Conservation (phyloP, 345 rosid species). For the Hibiscus syriacus region DNA sequence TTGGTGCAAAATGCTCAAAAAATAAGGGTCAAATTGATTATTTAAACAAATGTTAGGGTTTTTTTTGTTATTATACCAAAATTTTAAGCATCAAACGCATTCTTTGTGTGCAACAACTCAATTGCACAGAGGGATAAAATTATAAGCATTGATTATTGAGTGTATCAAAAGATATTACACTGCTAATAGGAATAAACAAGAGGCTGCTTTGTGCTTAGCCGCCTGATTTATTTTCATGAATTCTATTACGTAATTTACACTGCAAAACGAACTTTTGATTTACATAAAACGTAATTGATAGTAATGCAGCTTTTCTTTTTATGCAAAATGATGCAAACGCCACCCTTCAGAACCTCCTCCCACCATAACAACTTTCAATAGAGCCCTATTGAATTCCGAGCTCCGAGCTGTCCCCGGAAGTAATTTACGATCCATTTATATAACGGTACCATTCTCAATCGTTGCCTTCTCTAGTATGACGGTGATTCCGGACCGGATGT, state of each 20-base stretch:
- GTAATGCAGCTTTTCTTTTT: slow-evolving; percentile 16
- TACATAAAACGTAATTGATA: slow-evolving; percentile 12
- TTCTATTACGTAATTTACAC: slow-evolving; percentile 5
- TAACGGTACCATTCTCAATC: slow-evolving; percentile 64
- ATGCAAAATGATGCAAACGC: slow-evolving; percentile 20
- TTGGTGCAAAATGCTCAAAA: too few species aligned
- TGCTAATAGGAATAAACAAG: too few species aligned
- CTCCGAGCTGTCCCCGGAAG: background rate
- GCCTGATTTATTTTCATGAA: too few species aligned
- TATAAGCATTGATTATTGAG: too few species aligned
- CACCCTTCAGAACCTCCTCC: background rate
- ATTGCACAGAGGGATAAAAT: too few species aligned
- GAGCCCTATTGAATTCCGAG: background rate
- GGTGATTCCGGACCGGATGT: slow-evolving; percentile 71
- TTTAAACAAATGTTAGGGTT: too few species aligned
- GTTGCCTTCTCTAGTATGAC: slow-evolving; percentile 76
- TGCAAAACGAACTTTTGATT: slow-evolving; percentile 8
- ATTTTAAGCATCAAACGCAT: too few species aligned
- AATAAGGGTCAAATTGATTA: too few species aligned
- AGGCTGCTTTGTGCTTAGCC: too few species aligned
- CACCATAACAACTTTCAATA: background rate
- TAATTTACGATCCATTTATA: slow-evolving; percentile 24
- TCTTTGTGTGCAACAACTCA: too few species aligned
- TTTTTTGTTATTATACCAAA: too few species aligned
- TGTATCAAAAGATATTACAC: too few species aligned